Evolutionary conservation across 371 early-diverging fungal species (phyloP).

Genomic region (Ordospora colligata): DNA sequence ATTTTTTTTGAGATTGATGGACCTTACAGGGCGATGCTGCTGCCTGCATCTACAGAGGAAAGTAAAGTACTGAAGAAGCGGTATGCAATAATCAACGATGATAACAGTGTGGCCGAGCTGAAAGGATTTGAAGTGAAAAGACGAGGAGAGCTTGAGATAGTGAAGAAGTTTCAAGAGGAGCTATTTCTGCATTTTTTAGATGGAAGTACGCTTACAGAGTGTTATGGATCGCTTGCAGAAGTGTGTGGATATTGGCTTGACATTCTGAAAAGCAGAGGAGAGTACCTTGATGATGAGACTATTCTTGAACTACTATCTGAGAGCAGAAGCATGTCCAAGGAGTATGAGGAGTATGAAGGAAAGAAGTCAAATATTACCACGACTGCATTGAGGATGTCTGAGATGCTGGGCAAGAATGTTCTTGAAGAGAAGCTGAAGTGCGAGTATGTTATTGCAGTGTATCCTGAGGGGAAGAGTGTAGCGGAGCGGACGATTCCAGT

Average conservation of each 20-base stretch:
- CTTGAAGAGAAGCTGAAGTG: conserved; percentile 89
- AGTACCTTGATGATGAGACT: conserved; percentile 72
- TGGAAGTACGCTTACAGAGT: conserved; percentile 74
- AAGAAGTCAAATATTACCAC: conserved; percentile 84
- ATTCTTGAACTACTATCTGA: conserved; percentile 92
- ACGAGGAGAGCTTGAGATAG: conserved; percentile 90
- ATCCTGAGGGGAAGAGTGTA: conserved; percentile 76
- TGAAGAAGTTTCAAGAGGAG: conserved; percentile 90
- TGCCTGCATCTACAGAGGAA: conserved; percentile 88
- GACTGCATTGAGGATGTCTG: conserved; percentile 85
- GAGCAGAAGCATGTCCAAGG: conserved; percentile 87
- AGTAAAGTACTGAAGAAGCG: conserved; percentile 92
- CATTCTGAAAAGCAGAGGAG: conserved; percentile 73
- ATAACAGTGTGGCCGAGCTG: conserved; percentile 85
- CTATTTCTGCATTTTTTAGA: conserved; percentile 80
- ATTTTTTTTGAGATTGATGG: conserved; percentile 98
- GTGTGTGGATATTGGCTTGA: conserved; percentile 90
- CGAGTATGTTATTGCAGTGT: conserved; percentile 80
- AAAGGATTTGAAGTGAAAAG: conserved; percentile 99
- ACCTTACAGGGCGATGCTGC: conserved; percentile 94
- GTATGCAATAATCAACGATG: conserved; percentile 90
- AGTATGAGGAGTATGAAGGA: conserved; percentile 73
- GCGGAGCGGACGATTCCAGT: conserved; percentile 90
- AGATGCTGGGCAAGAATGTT: conserved; percentile 86
- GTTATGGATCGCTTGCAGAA: conserved; percentile 76